Evolutionary conservation across 2,329 filamentous ascomycete genomes (phyloP).

Genomic region (Pleurostoma richardsiae): DNA sequence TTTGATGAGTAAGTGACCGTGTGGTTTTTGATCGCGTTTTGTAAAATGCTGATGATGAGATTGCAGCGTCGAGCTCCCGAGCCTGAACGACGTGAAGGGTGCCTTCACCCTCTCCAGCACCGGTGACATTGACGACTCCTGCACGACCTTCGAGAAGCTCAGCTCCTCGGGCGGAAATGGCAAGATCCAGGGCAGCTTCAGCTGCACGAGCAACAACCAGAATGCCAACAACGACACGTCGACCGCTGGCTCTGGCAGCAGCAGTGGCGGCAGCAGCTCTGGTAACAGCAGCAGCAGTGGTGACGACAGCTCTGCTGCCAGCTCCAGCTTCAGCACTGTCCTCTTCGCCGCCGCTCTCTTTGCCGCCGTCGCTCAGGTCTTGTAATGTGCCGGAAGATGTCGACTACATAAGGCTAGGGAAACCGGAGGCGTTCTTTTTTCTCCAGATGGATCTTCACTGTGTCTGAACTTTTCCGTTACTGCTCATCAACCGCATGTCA

Average conservation of each 20-base stretch:
- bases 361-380: slow-evolving; percentile 42
- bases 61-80: slow-evolving; percentile 63
- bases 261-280: slow-evolving; percentile 18
- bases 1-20: slow-evolving; percentile 66
- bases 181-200: slow-evolving; percentile 41
- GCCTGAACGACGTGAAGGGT: slow-evolving; percentile 63
- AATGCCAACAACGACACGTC: slow-evolving; percentile 45
- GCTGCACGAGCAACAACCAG: slow-evolving; percentile 45
- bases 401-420: slow-evolving; percentile 10
- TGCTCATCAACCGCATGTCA: background rate
- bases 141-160: slow-evolving; percentile 46
- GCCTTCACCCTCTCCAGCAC: slow-evolving; percentile 66
- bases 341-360: slow-evolving; percentile 41
- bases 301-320: slow-evolving; percentile 36
- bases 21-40: background rate
- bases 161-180: slow-evolving; percentile 30
- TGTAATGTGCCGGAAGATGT: slow-evolving; percentile 32
- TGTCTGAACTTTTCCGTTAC: slow-evolving; percentile 9
- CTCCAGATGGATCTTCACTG: slow-evolving; percentile 9
- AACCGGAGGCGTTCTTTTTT: slow-evolving; percentile 12
- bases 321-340: slow-evolving; percentile 40
- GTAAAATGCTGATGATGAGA: slow-evolving; percentile 19
- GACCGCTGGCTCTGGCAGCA: slow-evolving; percentile 22
- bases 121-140: slow-evolving; percentile 50
- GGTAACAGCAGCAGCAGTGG: slow-evolving; percentile 18